Conservation (phyloP, 139 green algal species). For the Pleodorina starrii region DNA sequence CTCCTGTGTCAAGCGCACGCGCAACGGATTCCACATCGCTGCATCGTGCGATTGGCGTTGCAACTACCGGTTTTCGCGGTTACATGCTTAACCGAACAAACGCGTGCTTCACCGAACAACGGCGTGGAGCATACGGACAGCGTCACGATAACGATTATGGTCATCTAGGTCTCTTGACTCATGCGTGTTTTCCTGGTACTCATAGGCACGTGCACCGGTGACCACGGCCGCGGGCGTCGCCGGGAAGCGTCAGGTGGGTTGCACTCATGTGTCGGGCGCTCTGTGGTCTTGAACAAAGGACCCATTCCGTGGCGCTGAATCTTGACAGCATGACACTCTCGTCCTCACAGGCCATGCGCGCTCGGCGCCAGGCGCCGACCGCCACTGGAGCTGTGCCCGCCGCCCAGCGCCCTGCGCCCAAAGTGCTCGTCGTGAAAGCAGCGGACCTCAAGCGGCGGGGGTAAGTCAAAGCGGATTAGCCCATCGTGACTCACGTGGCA, state of each 20-base stretch:
- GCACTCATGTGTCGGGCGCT: background rate
- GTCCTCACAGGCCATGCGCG: slow-evolving; percentile 11
- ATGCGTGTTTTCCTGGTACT: no score
- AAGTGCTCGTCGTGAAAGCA: background rate
- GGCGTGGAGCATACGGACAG: no score
- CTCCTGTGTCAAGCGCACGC: no score
- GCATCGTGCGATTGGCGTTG: no score
- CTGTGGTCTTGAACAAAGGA: no score
- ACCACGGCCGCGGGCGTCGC: background rate
- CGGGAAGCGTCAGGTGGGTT: slow-evolving; percentile 31
- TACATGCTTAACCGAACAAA: background rate
- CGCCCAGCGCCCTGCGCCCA: background rate
- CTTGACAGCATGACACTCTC: no score
- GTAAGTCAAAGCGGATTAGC: background rate
- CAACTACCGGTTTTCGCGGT: slow-evolving; percentile 3
- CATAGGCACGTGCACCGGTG: background rate
- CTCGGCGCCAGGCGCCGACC: background rate
- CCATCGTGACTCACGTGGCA: no score
- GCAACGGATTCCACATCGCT: no score
- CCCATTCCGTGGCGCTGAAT: no score
- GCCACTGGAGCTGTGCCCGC: background rate
- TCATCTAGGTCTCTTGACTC: no score
- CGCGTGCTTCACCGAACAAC: background rate
- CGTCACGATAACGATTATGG: no score
- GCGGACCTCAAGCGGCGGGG: background rate